phyloP scores from a whole-genome alignment of 2,329 filamentous ascomycete genomes.

The Grosmannia huntii region DNA sequence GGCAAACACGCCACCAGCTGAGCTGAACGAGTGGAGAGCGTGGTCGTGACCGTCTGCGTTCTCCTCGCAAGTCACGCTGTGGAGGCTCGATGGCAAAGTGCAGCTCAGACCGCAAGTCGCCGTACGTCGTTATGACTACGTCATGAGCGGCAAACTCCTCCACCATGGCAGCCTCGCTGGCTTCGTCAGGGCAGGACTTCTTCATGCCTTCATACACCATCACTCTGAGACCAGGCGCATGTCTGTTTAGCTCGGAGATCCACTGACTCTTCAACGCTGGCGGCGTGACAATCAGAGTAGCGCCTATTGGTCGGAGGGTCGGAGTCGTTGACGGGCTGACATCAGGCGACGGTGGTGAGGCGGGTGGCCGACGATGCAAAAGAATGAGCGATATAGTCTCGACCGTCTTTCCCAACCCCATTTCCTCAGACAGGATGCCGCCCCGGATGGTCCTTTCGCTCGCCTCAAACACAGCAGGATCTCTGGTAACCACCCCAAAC shows the following conservation, averaged over 20 bases:
- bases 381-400: conserved; percentile 62
- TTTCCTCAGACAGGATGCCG: conserved; percentile 66
- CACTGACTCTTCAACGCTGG: conserved; percentile 46
- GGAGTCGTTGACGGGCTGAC: conserved; percentile 47
- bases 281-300: conserved; percentile 51
- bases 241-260: conserved; percentile 44
- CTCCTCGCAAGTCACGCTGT: conserved; percentile 51
- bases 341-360: conserved; percentile 3
- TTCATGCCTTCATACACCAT: conserved; percentile 41
- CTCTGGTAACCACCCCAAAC: conserved; percentile 43
- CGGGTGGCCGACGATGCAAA: conserved; percentile 37
- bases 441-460: conserved; percentile 32
- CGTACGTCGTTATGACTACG: conserved; percentile 52
- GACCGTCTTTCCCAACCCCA: conserved; percentile 72
- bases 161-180: conserved; percentile 26
- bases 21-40: conserved; percentile 70
- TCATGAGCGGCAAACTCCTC: conserved; percentile 37
- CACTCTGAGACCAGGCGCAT: conserved; percentile 44
- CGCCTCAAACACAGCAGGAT: conserved; percentile 31
- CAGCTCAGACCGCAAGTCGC: conserved; percentile 65
- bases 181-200: conserved; percentile 21
- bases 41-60: conserved; percentile 50
- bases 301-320: conserved; percentile 36
- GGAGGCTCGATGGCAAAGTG: conserved; percentile 63
- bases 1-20: conserved; percentile 74